phyloP scores from a whole-genome alignment of 2,329 filamentous ascomycete genomes.

The Aspergillus fijiensis region DNA sequence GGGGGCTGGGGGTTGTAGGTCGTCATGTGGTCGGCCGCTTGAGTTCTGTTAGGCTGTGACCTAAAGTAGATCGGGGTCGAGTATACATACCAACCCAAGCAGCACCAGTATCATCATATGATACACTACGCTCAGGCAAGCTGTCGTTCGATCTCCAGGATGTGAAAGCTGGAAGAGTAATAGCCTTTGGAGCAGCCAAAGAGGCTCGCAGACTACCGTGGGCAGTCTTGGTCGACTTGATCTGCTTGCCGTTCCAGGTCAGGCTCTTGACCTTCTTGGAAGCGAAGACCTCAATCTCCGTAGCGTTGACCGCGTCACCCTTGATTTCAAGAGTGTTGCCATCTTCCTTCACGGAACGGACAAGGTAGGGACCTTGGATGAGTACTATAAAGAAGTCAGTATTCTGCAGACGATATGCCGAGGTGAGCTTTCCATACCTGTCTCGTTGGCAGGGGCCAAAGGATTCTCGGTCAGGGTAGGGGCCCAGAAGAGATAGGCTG shows the following conservation, averaged over 20 bases:
- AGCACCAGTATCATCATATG: conserved; percentile 45
- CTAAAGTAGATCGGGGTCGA: no score
- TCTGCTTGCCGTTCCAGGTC: conserved; percentile 52
- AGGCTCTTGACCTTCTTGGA: conserved; percentile 47
- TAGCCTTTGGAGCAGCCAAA: conserved; percentile 27
- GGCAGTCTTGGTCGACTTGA: conserved; percentile 33
- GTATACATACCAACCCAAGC: conserved; percentile 35
- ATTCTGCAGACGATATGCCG: background rate
- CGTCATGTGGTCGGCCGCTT: conserved; percentile 42
- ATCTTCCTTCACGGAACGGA: conserved; percentile 47
- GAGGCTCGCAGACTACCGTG: conserved; percentile 43
- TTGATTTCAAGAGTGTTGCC: conserved; percentile 42
- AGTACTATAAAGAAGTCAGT: conserved; percentile 40
- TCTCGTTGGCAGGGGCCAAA: conserved; percentile 46
- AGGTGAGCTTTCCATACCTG: conserved; percentile 35
- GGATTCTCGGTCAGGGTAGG: conserved; percentile 53
- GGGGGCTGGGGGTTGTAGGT: conserved; percentile 45
- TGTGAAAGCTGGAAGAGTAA: conserved; percentile 35
- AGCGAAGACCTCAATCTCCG: conserved; percentile 50
- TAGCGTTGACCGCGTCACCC: conserved; percentile 48
- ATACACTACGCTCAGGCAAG: conserved; percentile 42
- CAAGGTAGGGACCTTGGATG: conserved; percentile 54
- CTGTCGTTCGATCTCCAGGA: conserved; percentile 46
- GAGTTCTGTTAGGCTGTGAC: conserved; percentile 10
- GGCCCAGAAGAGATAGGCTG: conserved; percentile 59